Percentiles rank a stretch among this genome's conserved stretches.
phyloP scores from a whole-genome alignment of 352 stramenopile genomes.

The Phytophthora pseudosyringae region DNA sequence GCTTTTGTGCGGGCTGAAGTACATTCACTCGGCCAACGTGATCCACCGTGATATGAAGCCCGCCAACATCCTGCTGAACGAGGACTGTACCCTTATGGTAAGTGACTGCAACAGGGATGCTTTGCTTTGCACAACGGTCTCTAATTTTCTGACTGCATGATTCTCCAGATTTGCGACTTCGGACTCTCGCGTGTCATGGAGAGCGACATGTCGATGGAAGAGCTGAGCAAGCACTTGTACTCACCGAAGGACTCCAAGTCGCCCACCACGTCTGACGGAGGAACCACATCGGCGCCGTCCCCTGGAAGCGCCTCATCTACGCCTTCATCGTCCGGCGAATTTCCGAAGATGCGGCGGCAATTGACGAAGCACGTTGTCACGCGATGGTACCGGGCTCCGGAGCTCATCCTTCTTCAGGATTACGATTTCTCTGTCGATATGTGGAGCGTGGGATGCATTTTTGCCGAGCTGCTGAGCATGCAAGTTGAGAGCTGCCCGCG shows the following conservation, averaged over 20 bases:
- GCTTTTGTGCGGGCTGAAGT: constrained; percentile 95
- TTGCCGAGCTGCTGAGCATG: constrained; percentile 89
- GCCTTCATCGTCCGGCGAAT: constrained; percentile 63
- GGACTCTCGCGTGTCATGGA: constrained; percentile 85
- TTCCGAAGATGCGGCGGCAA: constrained; percentile 87
- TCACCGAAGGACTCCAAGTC: constrained; percentile 83
- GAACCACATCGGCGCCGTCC: constrained; percentile 62
- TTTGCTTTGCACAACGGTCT: not conserved
- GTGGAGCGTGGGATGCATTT: constrained; percentile 98
- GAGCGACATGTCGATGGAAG: constrained; percentile 76
- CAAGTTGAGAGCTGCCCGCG: constrained; percentile 87
- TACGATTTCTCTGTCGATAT: constrained; percentile 99
- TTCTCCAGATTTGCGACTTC: constrained; percentile 80
- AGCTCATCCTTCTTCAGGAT: constrained; percentile 95
- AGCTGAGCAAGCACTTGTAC: constrained; percentile 80
- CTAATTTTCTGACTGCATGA: constrained; percentile 1
- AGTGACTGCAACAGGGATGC: not conserved
- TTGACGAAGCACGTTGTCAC: constrained; percentile 99
- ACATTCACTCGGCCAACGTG: constrained; percentile 94
- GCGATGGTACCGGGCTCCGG: constrained; percentile 97
- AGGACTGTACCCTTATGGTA: constrained; percentile 87
- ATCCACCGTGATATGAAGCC: constrained; percentile 92
- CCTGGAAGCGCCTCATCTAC: constrained; percentile 73
- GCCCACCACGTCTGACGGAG: constrained; percentile 71
- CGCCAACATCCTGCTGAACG: constrained; percentile 90